Evolutionary conservation across 2,329 filamentous ascomycete species (phyloP).

Genomic region (Stachybotrys elegans): DNA sequence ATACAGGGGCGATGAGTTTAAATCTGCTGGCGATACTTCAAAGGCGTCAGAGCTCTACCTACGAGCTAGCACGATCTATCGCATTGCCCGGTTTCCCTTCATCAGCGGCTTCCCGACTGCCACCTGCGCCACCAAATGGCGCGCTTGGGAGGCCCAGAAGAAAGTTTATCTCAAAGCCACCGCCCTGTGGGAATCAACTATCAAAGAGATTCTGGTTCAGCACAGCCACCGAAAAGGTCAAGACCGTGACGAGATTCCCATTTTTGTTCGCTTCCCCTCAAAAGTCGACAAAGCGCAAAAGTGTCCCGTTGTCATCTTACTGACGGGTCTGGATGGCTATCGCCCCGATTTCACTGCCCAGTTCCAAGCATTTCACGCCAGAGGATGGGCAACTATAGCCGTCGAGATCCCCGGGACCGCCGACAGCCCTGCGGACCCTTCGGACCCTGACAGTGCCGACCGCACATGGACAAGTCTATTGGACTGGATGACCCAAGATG

Average conservation of each 20-base stretch:
- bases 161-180: background rate
- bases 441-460: slow-evolving; percentile 55
- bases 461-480: slow-evolving; percentile 58
- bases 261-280: background rate
- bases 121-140: background rate
- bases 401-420: slow-evolving; percentile 29
- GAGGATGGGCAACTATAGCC: background rate
- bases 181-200: background rate
- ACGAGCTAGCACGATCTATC: background rate
- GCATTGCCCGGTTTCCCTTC: background rate
- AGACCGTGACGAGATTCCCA: background rate
- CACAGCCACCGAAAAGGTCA: background rate
- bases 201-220: background rate
- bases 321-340: background rate
- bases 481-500: slow-evolving; percentile 48
- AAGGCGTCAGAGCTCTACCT: too few species aligned
- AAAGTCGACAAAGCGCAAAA: background rate
- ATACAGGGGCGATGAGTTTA: too few species aligned
- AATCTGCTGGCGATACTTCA: too few species aligned
- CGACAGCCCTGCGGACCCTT: slow-evolving; percentile 59
- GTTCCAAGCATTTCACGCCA: background rate
- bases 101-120: background rate
- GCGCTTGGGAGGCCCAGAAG: background rate
- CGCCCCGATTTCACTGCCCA: background rate
- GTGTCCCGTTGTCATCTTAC: background rate